Percentiles rank a stretch among this genome's conserved stretches.
These are phyloP conservation scores for Phytopythium chamaehyphon DNA, from an alignment of 352 stramenopile genomes.

Conservation along the genomic window DNA sequence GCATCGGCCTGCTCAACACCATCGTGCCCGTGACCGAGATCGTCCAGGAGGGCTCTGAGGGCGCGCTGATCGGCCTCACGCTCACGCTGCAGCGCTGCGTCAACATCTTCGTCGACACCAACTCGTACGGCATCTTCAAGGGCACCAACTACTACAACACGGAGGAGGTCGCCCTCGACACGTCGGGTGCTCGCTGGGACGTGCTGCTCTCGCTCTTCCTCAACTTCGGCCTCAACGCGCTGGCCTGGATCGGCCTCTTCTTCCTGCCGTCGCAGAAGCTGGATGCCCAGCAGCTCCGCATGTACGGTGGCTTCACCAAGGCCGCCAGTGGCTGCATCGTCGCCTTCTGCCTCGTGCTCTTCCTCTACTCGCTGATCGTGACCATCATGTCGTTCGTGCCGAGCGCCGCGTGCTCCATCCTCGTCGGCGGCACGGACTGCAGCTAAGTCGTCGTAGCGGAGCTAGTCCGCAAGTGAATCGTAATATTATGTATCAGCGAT, in stretches of 20 bases:
- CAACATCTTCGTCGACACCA: constrained; percentile 57
- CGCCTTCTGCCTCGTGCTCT: constrained; percentile 24
- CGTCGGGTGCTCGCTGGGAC: constrained; percentile 28
- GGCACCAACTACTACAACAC: constrained; percentile 45
- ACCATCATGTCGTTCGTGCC: constrained; percentile 35
- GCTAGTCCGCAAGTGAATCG: too few relatives aligned
- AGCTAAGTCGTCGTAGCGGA: constrained; percentile 1
- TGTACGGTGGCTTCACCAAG: constrained; percentile 65
- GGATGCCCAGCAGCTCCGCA: constrained; percentile 61
- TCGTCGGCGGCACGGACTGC: constrained; percentile 31
- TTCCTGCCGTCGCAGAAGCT: constrained; percentile 70
- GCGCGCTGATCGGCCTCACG: constrained; percentile 49
- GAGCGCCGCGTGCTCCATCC: constrained; percentile 24
- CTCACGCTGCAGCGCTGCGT: constrained; percentile 56
- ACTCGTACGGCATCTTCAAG: constrained; percentile 35
- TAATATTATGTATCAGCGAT: not conserved
- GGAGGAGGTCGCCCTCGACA: constrained; percentile 25
- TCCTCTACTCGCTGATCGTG: constrained; percentile 32
- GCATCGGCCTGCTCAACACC: constrained; percentile 45
- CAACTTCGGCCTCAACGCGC: constrained; percentile 46
- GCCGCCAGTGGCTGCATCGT: constrained; percentile 23
- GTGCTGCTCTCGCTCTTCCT: constrained; percentile 50
- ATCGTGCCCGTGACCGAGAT: constrained; percentile 66
- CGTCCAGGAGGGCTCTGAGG: constrained; percentile 59
- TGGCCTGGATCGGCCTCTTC: constrained; percentile 53